Evolutionary conservation across 2,329 filamentous ascomycete genomes (phyloP).

Genomic region (Hortaea sp.): DNA sequence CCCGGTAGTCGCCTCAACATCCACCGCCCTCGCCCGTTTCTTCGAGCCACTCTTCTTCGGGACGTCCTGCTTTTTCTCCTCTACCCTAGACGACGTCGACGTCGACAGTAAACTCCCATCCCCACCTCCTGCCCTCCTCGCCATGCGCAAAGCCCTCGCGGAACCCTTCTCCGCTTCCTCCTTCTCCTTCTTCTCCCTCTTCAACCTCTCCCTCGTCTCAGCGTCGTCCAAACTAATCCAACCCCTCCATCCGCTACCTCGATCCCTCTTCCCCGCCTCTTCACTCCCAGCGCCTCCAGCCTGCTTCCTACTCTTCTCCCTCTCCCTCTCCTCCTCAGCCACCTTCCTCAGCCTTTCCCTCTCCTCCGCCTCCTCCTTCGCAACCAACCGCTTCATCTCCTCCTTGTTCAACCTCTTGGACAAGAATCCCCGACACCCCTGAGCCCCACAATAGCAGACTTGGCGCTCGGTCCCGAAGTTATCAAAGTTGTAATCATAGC

Average conservation of each 20-base stretch:
- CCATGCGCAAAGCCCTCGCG: conserved; percentile 18
- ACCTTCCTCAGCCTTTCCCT: conserved; percentile 16
- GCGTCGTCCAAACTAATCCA: conserved; percentile 22
- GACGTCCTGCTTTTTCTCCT: conserved; percentile 1
- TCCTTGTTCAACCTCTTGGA: conserved; percentile 20
- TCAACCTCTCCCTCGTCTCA: conserved; percentile 18
- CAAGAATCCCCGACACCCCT: conserved; percentile 52
- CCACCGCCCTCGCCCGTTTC: conserved; percentile 5
- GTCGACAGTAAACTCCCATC: no score
- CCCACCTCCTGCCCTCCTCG: conserved; percentile 5
- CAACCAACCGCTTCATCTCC: conserved; percentile 15
- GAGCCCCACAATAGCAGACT: conserved; percentile 51
- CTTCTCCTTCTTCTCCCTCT: conserved; percentile 16
- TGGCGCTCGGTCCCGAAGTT: conserved; percentile 32
- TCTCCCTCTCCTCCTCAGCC: conserved; percentile 18
- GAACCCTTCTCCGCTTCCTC: conserved; percentile 21
- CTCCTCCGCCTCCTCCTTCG: conserved; percentile 17
- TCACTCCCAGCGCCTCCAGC: not conserved
- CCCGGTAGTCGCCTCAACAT: conserved; percentile 1
- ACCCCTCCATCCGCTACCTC: conserved; percentile 20
- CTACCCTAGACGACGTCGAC: conserved; percentile 3
- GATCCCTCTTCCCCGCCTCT: conserved; percentile 9
- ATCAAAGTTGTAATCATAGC: conserved; percentile 79
- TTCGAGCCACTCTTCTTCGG: conserved; percentile 3
- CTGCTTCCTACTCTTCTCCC: conserved; percentile 19